Evolutionary conservation across 345 rosid genomes (phyloP), one percentile per base, ranked within the genome.

Genomic region (Rhodamnia argentea): DNA sequence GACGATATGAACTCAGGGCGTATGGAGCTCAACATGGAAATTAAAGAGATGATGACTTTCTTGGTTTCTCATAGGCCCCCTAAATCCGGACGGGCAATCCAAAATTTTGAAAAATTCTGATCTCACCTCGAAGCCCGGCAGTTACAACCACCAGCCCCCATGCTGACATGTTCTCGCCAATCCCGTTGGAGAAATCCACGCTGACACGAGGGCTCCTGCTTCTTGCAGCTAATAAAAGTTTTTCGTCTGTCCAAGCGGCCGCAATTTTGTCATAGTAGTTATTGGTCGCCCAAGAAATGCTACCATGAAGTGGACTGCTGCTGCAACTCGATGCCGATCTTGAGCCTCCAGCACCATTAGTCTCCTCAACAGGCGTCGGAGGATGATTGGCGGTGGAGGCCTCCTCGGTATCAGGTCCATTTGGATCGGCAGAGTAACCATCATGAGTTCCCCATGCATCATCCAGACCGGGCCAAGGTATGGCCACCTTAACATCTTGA

Each of bases 221-320:
- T 89, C 92, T 93, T 40, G 93, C 88, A 16, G 93, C 90, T 87
- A 87, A 40, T 51, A 85, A 81, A 52, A 96, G 94, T 54, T 92
- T 97, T 88, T 97, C 99, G 87, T 97, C 99, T 0, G 98, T 98
- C 98, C 98, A 97, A 6, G 98, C 95, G 54, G 97, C 93, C 9
- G 98, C 93, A 84, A 94, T 94, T 90, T 98, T 95, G 87, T 97
- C 99, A 58, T 94, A 96, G 91, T 95, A 95, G 57, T 93, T 89
- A 84, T 97, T 94, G 59, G 98, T 91, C 58, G 96, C 93, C 85
- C 95, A 94, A 18, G 95, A 96, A 29, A 96, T 95, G 78, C 93
- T 96, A 51, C 99, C 99, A 55, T 95, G 93, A 5, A 91, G 89
- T 13, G 96, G 95, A 86, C 97, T 92, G 83, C 91, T 93, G 54